Evolutionary conservation across 202 grass and related monocot species (phyloP), one percentile per base, ranked within the genome.

Genomic region (Alloteropsis angusta): DNA sequence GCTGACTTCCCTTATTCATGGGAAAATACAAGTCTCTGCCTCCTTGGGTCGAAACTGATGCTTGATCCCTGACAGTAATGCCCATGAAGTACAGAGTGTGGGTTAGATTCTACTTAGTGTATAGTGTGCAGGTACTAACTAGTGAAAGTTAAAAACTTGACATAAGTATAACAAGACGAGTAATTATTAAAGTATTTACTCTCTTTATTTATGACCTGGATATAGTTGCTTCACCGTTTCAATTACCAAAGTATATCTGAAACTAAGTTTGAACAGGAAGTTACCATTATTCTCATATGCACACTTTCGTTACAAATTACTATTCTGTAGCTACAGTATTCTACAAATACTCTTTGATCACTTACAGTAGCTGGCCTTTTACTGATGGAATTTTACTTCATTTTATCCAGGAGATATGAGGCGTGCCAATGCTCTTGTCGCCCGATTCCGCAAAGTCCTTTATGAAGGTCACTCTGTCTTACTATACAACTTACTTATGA

Each of bases 341-440:
- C 34, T 67, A 17, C 14, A 46, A 68, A 68, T 23, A 37, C 17
- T 60, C 14, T 74, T 53, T 2, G 30, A 2, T 21, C 21, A 62
- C 7, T 18, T 63, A 49, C 13, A 12, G 32, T 79, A 74, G 32
- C 34, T 74, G 25, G 1, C 6, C 14, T 5, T 60, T 75, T 80
- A 25, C 39, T 77, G 39, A 88, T 44, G 42, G 37, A 52, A 32
- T 72, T 77, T 6, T 60, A 65, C 18, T 85, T 81, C 5, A 72
- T 65, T 63, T 70, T 72, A 56, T 71, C 22, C 66, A 97, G 94
- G 94, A 90, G 91, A 97, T 81, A 87, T 94, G 83, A 79, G 89
- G n/a, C 94, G 89, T 85, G 94, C 91, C 74, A 97, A 94, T 90
- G 94, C 89, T 83, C 87, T 97, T 81, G 85, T 97, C 47, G 89